Base-by-base conservation (phyloP, 2,329 filamentous ascomycete species). In the Grosmannia clavigera region DNA sequence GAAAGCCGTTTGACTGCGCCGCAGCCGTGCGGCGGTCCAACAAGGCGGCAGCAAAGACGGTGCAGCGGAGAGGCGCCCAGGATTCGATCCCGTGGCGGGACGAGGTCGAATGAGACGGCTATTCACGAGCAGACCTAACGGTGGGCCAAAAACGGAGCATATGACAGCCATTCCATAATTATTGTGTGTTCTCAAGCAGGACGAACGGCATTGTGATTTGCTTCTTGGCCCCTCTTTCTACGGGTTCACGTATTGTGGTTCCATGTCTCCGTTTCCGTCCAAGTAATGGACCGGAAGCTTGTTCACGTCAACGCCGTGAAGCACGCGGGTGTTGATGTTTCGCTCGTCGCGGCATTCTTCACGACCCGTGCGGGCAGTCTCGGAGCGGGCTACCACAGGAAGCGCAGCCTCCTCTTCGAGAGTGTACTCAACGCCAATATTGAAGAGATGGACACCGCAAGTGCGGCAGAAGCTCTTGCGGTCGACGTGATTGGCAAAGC, bases 1-100 rank as follows among this genome's bases (percentile, higher is more conserved):
- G 60, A 33, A 66, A 61, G 31, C 62, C 61, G 14, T 81, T 83
- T 61, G 77, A 81, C 61, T 78, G 87, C 53, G 80, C 80, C 61
- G 75, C 77, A 1, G 84, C 86, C 0, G 79, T 88, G 55, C 70
- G 72, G 54, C 80, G 78, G 70, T 82, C 85, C 1, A 86, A 85
- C 61, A 73, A 74, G 60, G 85, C 83, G 1, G 84, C 87, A 0
- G 82, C 81, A 1, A 78, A 78, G 71, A 86, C 84, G n/a, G 84
- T 88, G 16, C 78, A 86, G 71, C 82, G 77, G 67, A 71, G 76
- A 27, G 86, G 86, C 0, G 85, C 85, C 5, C 83, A 86, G 73
- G 79, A 77, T 61, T 80, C 83, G 31, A 88, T 89, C 66, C 86
- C 86, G 0, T 86, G 81, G 80, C 74, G 79, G 35, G 78, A 84